These are phyloP conservation scores for Agaricus bisporus DNA, from an alignment of 768 basidiomycete species.

Conservation along the genomic window DNA sequence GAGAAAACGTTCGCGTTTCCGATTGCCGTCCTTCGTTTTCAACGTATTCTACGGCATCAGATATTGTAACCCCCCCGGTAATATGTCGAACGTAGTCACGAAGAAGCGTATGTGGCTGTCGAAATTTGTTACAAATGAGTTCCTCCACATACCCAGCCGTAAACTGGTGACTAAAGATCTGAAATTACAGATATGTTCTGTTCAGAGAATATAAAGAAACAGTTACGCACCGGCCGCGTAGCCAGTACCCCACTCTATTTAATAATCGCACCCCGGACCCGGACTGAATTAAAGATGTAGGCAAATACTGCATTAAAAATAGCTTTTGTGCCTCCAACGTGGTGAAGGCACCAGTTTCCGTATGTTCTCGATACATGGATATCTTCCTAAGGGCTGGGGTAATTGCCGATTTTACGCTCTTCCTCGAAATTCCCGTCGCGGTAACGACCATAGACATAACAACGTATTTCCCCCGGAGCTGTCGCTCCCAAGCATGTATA, in stretches of 20 bases:
- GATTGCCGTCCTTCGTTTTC: constrained; percentile 20
- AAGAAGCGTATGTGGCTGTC: constrained; percentile 31
- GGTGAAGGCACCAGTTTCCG: constrained; percentile 38
- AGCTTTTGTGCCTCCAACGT: constrained; percentile 22
- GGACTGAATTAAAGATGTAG: constrained; percentile 21
- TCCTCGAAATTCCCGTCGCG: constrained; percentile 40
- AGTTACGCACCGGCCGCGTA: constrained; percentile 33
- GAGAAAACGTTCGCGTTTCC: constrained; percentile 25
- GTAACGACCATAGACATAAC: constrained; percentile 32
- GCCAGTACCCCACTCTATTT: constrained; percentile 37
- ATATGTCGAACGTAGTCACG: constrained; percentile 36
- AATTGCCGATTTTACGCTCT: constrained; percentile 38
- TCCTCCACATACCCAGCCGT: constrained; percentile 38
- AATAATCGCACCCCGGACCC: constrained; percentile 25
- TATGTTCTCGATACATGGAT: constrained; percentile 37
- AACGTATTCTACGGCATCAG: constrained; percentile 28
- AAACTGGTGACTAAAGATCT: constrained; percentile 34
- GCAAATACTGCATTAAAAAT: constrained; percentile 34
- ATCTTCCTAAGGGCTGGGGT: constrained; percentile 41
- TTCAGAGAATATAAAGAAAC: background rate
- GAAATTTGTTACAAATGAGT: constrained; percentile 32
- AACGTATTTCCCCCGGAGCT: constrained; percentile 30
- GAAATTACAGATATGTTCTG: background rate
- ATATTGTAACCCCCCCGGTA: constrained; percentile 27
- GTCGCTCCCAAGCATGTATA: constrained; percentile 33